phyloP scores from a whole-genome alignment of 306 rosid genomes.

The Quercus robur region DNA sequence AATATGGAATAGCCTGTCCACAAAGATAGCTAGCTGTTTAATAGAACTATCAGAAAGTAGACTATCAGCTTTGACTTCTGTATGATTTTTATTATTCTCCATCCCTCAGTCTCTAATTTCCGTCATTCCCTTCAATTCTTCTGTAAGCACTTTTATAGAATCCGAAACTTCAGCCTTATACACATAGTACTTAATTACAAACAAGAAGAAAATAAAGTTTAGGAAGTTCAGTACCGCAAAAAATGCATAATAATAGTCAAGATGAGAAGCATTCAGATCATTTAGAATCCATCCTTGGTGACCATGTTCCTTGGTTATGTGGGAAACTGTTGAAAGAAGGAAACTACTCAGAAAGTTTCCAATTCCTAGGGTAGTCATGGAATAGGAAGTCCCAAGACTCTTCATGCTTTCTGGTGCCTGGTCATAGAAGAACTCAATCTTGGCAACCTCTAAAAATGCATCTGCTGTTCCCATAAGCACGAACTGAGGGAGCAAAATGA shows the following conservation, averaged over 20 bases:
- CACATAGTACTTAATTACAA: slow-evolving; percentile 44
- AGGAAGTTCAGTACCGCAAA: slow-evolving; percentile 32
- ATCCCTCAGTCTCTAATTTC: neutral
- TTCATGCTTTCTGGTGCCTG: slow-evolving; percentile 91
- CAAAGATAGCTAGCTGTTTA: neutral
- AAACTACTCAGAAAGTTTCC: slow-evolving; percentile 81
- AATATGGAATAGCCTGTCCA: neutral
- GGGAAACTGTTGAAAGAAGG: slow-evolving; percentile 66
- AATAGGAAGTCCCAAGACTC: slow-evolving; percentile 76
- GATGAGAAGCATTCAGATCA: slow-evolving; percentile 77
- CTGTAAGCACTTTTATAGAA: slow-evolving; percentile 60
- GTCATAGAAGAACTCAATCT: slow-evolving; percentile 85
- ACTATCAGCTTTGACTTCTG: neutral
- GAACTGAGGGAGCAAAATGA: slow-evolving; percentile 80
- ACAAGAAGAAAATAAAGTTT: slow-evolving; percentile 33
- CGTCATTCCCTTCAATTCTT: slow-evolving; percentile 51
- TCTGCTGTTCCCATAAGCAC: slow-evolving; percentile 76
- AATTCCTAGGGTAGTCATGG: slow-evolving; percentile 70
- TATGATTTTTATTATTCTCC: neutral
- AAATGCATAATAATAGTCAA: slow-evolving; percentile 84
- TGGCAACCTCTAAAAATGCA: slow-evolving; percentile 76
- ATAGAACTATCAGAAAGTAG: neutral
- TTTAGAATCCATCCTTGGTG: slow-evolving; percentile 76
- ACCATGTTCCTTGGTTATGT: slow-evolving; percentile 49
- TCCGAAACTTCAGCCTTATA: slow-evolving; percentile 79